A percentile compares a stretch with the other conserved stretches of the same genome.
Conservation (phyloP, 2,329 filamentous ascomycete genomes). For the Chrysoporthe puriensis region DNA sequence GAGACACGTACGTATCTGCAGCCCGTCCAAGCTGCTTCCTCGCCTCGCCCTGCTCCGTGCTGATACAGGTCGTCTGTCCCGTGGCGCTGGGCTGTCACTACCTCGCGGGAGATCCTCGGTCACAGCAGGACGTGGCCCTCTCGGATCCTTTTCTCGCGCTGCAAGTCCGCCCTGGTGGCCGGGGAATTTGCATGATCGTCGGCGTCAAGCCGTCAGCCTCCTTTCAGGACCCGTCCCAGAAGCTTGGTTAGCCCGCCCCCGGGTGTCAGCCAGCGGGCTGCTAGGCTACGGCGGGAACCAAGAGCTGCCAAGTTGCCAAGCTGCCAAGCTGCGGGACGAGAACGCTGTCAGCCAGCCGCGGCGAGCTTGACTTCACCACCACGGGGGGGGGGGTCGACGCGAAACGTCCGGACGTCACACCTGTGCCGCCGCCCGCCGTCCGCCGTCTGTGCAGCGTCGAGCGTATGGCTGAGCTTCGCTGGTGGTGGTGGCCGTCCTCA, state of each 20-base stretch:
- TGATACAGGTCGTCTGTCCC: not conserved
- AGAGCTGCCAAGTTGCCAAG: slow-evolving; percentile 1
- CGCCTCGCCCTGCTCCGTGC: not conserved
- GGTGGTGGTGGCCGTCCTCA: not conserved
- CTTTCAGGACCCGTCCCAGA: slow-evolving; percentile 14
- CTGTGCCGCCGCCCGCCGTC: not conserved
- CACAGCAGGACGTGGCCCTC: not conserved
- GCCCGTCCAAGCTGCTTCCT: not conserved
- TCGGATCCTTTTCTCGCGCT: not conserved
- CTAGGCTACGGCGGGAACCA: slow-evolving; percentile 1
- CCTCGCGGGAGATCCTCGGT: not conserved
- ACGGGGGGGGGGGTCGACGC: not conserved
- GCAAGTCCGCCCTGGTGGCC: not conserved
- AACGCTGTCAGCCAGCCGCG: not conserved
- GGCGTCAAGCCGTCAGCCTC: not conserved
- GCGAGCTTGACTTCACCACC: not conserved
- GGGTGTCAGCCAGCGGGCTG: slow-evolving; percentile 2
- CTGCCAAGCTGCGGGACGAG: slow-evolving; percentile 1
- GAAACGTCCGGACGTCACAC: slow-evolving; percentile 1
- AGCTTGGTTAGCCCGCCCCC: slow-evolving; percentile 17
- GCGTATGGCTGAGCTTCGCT: not conserved
- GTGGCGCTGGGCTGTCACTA: not conserved
- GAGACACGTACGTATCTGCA: slow-evolving; percentile 1
- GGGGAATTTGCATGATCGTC: not conserved
- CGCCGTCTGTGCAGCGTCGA: not conserved